phyloP scores from a whole-genome alignment of 805 yeast genomes.

The Barnettozyma sp. region DNA sequence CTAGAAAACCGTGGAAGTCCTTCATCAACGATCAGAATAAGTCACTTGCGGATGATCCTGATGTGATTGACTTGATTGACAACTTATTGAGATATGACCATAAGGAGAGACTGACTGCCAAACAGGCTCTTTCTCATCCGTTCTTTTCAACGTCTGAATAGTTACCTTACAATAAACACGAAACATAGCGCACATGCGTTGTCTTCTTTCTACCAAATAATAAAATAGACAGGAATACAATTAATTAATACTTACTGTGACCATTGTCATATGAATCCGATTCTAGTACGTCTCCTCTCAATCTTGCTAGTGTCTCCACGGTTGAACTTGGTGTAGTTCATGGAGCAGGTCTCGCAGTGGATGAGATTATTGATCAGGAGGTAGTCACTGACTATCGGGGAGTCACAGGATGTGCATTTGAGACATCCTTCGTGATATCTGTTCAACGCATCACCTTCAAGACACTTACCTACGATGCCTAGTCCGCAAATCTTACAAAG shows the following conservation, averaged over 20 bases:
- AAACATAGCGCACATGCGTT: too few relatives aligned
- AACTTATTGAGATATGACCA: constrained; percentile 79
- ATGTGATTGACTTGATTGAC: constrained; percentile 76
- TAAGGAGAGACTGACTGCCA: constrained; percentile 80
- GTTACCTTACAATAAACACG: too few relatives aligned
- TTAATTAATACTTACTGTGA: too few relatives aligned
- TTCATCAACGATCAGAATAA: constrained; percentile 67
- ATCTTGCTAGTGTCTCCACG: constrained; percentile 8
- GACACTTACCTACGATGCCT: constrained; percentile 88
- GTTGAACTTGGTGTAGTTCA: constrained; percentile 6
- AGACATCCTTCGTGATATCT: constrained; percentile 76
- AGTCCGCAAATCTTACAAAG: constrained; percentile 60
- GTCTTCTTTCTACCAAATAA: too few relatives aligned
- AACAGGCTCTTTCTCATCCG: constrained; percentile 75
- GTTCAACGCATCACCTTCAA: constrained; percentile 65
- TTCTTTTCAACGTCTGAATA: too few relatives aligned
- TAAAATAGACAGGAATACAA: too few relatives aligned
- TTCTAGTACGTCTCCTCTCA: constrained; percentile 25
- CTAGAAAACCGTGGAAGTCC: constrained; percentile 80
- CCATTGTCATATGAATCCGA: constrained; percentile 14
- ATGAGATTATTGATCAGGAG: constrained; percentile 41
- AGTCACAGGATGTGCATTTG: constrained; percentile 55
- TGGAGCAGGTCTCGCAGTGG: constrained; percentile 40
- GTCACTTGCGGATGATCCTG: constrained; percentile 58
- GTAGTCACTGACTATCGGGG: constrained; percentile 47